Base-by-base conservation (phyloP, 768 basidiomycete genomes). In the Lentinula guzmanii region DNA sequence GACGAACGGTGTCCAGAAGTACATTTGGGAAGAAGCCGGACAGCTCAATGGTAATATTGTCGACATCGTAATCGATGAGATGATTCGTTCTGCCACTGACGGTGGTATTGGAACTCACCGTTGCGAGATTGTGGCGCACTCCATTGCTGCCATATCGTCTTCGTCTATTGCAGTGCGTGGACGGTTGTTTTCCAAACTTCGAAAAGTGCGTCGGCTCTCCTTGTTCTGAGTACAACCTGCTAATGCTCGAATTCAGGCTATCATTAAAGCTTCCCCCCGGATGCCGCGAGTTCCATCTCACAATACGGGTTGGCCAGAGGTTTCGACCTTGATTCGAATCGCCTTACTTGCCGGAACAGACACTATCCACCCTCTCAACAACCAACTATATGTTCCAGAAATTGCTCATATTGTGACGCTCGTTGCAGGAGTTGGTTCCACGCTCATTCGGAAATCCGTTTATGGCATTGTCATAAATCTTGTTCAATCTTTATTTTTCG, bases 391-490 rank as follows among this genome's bases (percentile, higher is more conserved):
- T 68, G 81, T 94, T 4, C 90, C 95, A 0, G 95, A 97, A 70
- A 77, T 91, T 35, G 77, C 87, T 48, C 92, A 97, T 70, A 77
- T 92, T 42, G 84, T 92, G 63, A 86, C 88, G 5, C 77, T 95
- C n/a, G 77, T 90, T 1, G 84, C 89, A 6, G 90, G 84, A 9
- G 85, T 85, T 39, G 95, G 95, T 10, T 83, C 89, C 5, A 73
- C 86, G 0, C 73, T 86, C 11, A 84, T 94, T 53, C 86, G 94
- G 24, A 89, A 88, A 64, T 88, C 91, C 4, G 83, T 92, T 43
- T 93, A 91, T 68, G 93, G 90, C 8, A 81, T 91, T 41, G 74
- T 92, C 63, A 81, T 93, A 72, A 94, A 94, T 71, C 79, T 93
- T 39, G 73, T 95, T 16, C 94, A 95, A 64, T 84, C 89, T 0